Base-by-base conservation (phyloP, 176 grass and related monocot genomes). In the Carex cristatella region DNA sequence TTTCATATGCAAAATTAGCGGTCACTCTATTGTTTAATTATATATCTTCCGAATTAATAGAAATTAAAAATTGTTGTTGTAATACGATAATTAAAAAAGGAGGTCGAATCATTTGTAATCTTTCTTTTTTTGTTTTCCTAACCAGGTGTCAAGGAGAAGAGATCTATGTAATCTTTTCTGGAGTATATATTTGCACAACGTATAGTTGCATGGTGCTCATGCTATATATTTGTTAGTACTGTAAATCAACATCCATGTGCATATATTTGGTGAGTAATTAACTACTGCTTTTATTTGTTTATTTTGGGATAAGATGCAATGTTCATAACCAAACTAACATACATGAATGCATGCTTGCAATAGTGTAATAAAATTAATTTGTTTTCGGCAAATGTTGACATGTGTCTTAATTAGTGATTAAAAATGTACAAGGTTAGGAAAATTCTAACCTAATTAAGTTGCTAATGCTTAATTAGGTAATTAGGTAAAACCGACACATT, bases 261-360 rank as follows among this genome's bases (percentile, higher is more conserved):
- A 75, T 23, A 23, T 23, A 23, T 10, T 59, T 66, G 12, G 46
- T 75, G 10, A 75, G 71, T 53, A 46, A 72, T 40, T n/a, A 23
- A 72, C 69, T n/a, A 23, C 40, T 46, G 31, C 15, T 46, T 23
- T n/a, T 48, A 10, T 28, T 54, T 54, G 2, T 75, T 71, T 71
- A 44, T 71, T 71, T 71, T 75, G 12, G 71, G 71, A 75, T 75
- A 44, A 75, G 71, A 53, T 51, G 14, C 71, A n/a, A 75, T 51
- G 18, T 74, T 46, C 44, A 46, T 19, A 23, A 28, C 42, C 42
- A 7, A 51, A 74, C 71, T 54, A 46, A 75, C 42, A 75, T 9
- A 48, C 46, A 5, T 40, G 38, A 10, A 76, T 76, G 46, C 71
- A 53, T 75, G 71, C 71, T 51, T 28, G 46, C n/a, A 74, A 51